phyloP scores from a whole-genome alignment of 202 grass and related monocot species.

The Cymbopogon flexuosus region DNA sequence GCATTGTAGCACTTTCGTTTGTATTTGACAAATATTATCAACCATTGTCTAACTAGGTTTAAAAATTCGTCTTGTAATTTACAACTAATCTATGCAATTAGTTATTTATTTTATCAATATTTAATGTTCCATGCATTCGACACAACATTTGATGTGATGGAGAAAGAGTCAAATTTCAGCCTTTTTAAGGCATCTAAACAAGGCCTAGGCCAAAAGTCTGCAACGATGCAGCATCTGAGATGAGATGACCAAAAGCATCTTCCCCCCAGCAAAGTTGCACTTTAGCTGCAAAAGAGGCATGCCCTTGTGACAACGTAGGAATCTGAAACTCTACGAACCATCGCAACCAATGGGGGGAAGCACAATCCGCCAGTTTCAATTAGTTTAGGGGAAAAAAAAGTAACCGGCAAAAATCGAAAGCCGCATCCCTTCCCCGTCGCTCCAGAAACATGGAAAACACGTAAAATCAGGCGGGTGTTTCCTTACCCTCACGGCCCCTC shows the following conservation, averaged over 20 bases:
- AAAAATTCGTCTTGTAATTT: no score
- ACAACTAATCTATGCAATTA: no score
- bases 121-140: no score
- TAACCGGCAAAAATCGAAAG: neutral
- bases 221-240: neutral
- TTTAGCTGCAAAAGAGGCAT: neutral
- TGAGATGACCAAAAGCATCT: neutral
- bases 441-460: neutral
- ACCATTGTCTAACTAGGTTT: no score
- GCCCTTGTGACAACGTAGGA: neutral
- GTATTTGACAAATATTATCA: no score
- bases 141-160: no score
- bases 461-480: neutral
- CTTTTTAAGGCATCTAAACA: no score
- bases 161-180: no score
- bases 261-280: neutral
- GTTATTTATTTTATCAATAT: no score
- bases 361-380: neutral
- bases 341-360: neutral
- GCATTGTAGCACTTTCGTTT: no score
- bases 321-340: neutral
- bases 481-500: constrained; percentile 34
- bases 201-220: neutral
- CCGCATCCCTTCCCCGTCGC: neutral
- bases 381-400: neutral